Evolutionary conservation across 2,329 filamentous ascomycete genomes (phyloP).

Genomic region (Monilinia fructicola): DNA sequence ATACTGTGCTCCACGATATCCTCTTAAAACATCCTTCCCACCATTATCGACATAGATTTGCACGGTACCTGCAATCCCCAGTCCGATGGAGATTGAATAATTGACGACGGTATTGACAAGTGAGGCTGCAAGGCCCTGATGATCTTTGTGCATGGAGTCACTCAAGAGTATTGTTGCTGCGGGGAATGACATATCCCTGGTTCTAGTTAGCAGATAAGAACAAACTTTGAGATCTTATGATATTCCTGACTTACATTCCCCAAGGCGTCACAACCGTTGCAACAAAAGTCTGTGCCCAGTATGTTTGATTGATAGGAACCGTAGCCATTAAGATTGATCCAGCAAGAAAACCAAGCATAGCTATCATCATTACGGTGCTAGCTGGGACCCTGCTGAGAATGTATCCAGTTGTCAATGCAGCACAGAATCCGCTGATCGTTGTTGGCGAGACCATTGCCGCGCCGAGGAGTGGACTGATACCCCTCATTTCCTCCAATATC

Average conservation of each 20-base stretch:
- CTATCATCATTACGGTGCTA: conserved; percentile 42
- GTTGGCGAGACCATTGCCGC: conserved; percentile 38
- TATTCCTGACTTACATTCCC: conserved; percentile 41
- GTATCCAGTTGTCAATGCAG: conserved; percentile 41
- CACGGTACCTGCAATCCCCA: conserved; percentile 48
- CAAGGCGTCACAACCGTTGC: conserved; percentile 54
- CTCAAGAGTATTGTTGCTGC: conserved; percentile 55
- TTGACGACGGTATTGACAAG: conserved; percentile 49
- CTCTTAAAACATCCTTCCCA: conserved; percentile 22
- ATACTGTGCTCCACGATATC: conserved; percentile 23
- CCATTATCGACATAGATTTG: conserved; percentile 36
- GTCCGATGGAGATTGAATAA: conserved; percentile 46
- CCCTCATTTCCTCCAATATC: conserved; percentile 35
- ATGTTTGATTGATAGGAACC: conserved; percentile 43
- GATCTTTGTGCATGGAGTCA: conserved; percentile 48
- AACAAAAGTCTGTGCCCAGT: conserved; percentile 65
- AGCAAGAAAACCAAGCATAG: conserved; percentile 43
- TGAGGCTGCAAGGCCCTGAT: conserved; percentile 53
- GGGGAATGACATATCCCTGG: conserved; percentile 56
- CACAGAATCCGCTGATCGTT: conserved; percentile 38
- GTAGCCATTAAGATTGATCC: conserved; percentile 40
- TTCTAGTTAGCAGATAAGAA: neutral
- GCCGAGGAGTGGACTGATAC: conserved; percentile 38
- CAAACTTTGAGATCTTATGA: no score
- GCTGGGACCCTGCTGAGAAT: conserved; percentile 40